Evolutionary conservation across 805 yeast species (phyloP), one percentile per base, ranked within the genome.

Genomic region (Zygotorulaspora danielsina): DNA sequence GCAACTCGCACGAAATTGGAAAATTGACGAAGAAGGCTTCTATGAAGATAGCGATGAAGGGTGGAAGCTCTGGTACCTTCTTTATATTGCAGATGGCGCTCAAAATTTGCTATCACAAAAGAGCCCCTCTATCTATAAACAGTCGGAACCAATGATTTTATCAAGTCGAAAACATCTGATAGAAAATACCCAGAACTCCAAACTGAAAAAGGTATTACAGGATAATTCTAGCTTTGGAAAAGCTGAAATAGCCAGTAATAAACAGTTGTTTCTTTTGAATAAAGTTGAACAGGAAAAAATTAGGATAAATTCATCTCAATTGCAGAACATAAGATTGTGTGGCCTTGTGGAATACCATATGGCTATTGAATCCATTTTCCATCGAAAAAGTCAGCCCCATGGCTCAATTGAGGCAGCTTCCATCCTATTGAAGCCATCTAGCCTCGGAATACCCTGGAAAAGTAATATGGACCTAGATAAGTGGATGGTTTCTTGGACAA

Each of bases 401-500:
- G 39, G 31, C 24, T 40, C 48, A 2, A 21, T 50, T 20, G 45
- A 40, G 19, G 44, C 47, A 8, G 73, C 45, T 78, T 81, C 0
- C 76, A 84, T 83, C 79, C 41, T 51, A 12, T 57, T 81, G 27
- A 65, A 75, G 0, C 86, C 86, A 0, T 65, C 78, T 2, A 64
- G 75, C 1, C 75, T 80, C 55, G 88, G 88, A 0, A 68, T 81
- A 7, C 86, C 86, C 0, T 80, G 83, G 54, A 75, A 73, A 48
- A 72, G 79, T 5, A 81, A 81, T 53, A 59, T 81, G 41, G 84
- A 79, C 42, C 60, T 81, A 25, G 88, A 81, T 52, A 78, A 74
- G 57, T 81, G 88, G 88, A 81, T 81, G 85, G 84, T 81, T 4
- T 79, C 81, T 15, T 81, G 88, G 88, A 78, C 88, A 0, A 84